Percentiles rank a stretch among this genome's conserved stretches.
Conservation (phyloP, 495 filamentous ascomycete species). For the Penicillium malachiteum region DNA sequence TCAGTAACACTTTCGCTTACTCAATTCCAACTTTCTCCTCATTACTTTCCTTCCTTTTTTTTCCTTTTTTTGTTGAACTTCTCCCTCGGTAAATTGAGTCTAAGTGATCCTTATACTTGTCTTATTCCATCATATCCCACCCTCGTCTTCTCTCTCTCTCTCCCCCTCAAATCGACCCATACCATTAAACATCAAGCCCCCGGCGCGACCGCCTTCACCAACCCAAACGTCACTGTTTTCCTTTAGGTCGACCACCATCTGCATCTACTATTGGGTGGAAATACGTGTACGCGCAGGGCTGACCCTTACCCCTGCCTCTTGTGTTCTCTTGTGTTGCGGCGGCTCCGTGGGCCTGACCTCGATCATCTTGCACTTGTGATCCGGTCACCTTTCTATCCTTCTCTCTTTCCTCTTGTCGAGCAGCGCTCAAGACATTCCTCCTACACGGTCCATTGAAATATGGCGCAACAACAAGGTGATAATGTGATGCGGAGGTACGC, state of each 20-base stretch:
- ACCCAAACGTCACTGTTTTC: slow-evolving; percentile 20
- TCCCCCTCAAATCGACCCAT: background rate
- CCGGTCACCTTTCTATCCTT: slow-evolving; percentile 6
- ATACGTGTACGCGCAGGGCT: slow-evolving; percentile 15
- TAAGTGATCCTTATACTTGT: background rate
- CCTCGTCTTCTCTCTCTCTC: background rate
- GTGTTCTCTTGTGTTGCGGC: slow-evolving; percentile 13
- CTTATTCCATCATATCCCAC: background rate
- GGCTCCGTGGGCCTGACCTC: slow-evolving; percentile 10
- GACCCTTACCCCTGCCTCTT: slow-evolving; percentile 13
- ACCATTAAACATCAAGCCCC: slow-evolving; percentile 15
- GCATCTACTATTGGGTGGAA: slow-evolving; percentile 17
- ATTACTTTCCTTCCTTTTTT: background rate
- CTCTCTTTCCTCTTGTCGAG: slow-evolving; percentile 6
- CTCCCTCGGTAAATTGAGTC: slow-evolving; percentile 5
- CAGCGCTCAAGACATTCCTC: slow-evolving; percentile 6
- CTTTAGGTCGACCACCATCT: slow-evolving; percentile 16
- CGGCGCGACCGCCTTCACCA: slow-evolving; percentile 18
- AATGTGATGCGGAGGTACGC: slow-evolving; percentile 75
- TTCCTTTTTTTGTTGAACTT: background rate
- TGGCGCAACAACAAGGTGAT: slow-evolving; percentile 61
- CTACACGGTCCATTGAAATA: slow-evolving; percentile 27
- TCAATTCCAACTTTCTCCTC: slow-evolving; percentile 3
- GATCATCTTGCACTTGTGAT: slow-evolving; percentile 6
- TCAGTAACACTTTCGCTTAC: slow-evolving; percentile 4